Evolutionary conservation across 2,329 filamentous ascomycete genomes (phyloP).

Genomic region (Talaromyces sp.): DNA sequence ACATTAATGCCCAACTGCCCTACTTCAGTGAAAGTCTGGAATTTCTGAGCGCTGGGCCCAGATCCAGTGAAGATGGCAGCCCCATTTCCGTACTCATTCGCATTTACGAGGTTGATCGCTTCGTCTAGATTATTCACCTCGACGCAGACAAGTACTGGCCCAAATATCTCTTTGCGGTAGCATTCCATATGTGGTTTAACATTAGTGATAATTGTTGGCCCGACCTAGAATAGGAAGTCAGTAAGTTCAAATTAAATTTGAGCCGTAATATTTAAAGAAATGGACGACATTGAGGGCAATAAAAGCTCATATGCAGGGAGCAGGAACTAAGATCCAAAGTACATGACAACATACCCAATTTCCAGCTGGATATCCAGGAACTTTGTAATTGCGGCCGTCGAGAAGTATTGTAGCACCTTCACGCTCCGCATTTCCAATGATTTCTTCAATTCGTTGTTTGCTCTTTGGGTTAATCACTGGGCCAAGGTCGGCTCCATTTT

Average conservation of each 20-base stretch:
- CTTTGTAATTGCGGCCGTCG: slow-evolving; percentile 8
- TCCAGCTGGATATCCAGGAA: slow-evolving; percentile 1
- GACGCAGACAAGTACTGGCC: too few species aligned
- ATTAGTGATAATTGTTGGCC: too few species aligned
- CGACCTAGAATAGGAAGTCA: too few species aligned
- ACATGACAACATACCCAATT: slow-evolving; percentile 36
- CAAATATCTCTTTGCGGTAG: too few species aligned
- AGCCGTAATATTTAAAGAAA: slow-evolving; percentile 62
- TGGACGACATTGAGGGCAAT: slow-evolving; percentile 62
- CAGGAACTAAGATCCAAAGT: too few species aligned
- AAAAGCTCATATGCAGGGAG: slow-evolving; percentile 40
- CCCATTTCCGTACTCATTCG: too few species aligned
- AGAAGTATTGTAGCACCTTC: slow-evolving; percentile 10
- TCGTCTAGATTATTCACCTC: slow-evolving; percentile 57
- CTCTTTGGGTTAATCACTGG: neutral
- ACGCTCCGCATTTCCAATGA: slow-evolving; percentile 9
- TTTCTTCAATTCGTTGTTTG: slow-evolving; percentile 9
- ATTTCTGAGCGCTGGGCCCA: too few species aligned
- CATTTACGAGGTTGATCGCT: too few species aligned
- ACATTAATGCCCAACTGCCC: too few species aligned
- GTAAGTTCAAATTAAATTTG: slow-evolving; percentile 65
- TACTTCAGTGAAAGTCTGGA: too few species aligned
- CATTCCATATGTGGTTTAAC: too few species aligned
- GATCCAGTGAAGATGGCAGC: too few species aligned
- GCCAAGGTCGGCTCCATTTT: slow-evolving; percentile 1